Evolutionary conservation across 2,329 filamentous ascomycete genomes (phyloP), one percentile per base, ranked within the genome.

Genomic region (Pseudogymnoascus sp.): DNA sequence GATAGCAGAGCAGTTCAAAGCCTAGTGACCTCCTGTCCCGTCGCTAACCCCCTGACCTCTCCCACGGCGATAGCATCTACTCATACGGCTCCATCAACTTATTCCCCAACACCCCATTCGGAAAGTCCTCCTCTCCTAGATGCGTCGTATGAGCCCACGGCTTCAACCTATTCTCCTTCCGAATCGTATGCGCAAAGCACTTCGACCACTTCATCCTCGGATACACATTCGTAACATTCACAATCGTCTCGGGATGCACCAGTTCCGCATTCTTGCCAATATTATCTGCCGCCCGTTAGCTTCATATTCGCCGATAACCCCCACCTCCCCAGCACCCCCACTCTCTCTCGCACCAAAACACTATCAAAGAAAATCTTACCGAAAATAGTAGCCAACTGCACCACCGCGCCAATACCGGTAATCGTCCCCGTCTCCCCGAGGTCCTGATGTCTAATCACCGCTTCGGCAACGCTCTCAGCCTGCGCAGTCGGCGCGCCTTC

Each of bases 361-460:
- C n/a, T n/a, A n/a, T n/a, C n/a, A n/a, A n/a, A n/a, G n/a, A n/a
- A n/a, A n/a, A n/a, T n/a, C 72, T 62, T 66, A 79, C 76, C 78
- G 64, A 82, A 78, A 1, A 87, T 76, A 1, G 87, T 90, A 0
- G 84, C 83, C 47, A 90, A 72, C 73, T 89, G 86, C 53, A 89
- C 79, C 62, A 90, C 68, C 70, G 85, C 81, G 0, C 84, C 86
- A 0, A 90, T 70, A 2, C 82, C 80, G 0, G 86, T 86, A 62
- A 89, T 84, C 26, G 72, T 85, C 0, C 88, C 89, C 1, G 79
- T 80, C 1, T 81, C 78, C 1, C 88, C 87, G 0, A 89, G 75
- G 72, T 91, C 89, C 65, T 83, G 77, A 75, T 93, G 89, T 1
- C 88, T 80, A 67, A 91, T 86, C 65, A 92, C 86, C 8, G 87